phyloP scores from a whole-genome alignment of 768 basidiomycete genomes.

The Suillus occidentalis region DNA sequence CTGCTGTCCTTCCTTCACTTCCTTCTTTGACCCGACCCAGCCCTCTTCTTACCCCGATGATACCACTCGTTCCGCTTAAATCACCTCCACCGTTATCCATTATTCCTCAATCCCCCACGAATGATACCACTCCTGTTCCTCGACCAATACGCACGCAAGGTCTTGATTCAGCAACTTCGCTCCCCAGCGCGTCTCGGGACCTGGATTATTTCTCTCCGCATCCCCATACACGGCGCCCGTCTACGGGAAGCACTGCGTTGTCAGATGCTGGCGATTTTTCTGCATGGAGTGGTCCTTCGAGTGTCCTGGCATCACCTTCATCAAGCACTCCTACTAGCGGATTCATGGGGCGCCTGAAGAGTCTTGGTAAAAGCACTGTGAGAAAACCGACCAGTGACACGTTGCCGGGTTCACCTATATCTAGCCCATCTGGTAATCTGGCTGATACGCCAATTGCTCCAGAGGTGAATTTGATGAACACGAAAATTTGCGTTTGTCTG shows the following conservation, averaged over 20 bases:
- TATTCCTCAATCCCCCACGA: conserved; percentile 46
- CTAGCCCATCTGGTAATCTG: conserved; percentile 11
- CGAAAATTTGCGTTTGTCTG: background rate
- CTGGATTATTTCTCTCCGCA: conserved; percentile 57
- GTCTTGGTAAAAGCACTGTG: conserved; percentile 61
- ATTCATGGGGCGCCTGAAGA: conserved; percentile 80
- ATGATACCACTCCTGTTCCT: conserved; percentile 32
- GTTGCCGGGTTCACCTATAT: conserved; percentile 27
- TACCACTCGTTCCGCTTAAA: conserved; percentile 42
- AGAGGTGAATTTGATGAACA: conserved; percentile 24
- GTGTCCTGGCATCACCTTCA: conserved; percentile 34
- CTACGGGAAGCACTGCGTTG: conserved; percentile 39
- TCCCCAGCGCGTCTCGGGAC: conserved; percentile 27
- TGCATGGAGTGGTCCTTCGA: conserved; percentile 39
- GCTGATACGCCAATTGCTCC: conserved; percentile 17
- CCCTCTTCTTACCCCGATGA: conserved; percentile 60
- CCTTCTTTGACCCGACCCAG: conserved; percentile 46
- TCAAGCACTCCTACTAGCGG: conserved; percentile 51
- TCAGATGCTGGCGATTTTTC: conserved; percentile 52
- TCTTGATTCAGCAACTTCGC: conserved; percentile 34
- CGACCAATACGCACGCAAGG: conserved; percentile 45
- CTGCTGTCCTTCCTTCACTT: conserved; percentile 55
- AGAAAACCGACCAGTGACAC: conserved; percentile 26
- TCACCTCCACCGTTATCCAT: conserved; percentile 30
- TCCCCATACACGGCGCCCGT: conserved; percentile 43